A percentile compares a stretch with the other conserved stretches of the same genome.
phyloP scores from a whole-genome alignment of 441 rosid species.

The Eutrema salsugineum region DNA sequence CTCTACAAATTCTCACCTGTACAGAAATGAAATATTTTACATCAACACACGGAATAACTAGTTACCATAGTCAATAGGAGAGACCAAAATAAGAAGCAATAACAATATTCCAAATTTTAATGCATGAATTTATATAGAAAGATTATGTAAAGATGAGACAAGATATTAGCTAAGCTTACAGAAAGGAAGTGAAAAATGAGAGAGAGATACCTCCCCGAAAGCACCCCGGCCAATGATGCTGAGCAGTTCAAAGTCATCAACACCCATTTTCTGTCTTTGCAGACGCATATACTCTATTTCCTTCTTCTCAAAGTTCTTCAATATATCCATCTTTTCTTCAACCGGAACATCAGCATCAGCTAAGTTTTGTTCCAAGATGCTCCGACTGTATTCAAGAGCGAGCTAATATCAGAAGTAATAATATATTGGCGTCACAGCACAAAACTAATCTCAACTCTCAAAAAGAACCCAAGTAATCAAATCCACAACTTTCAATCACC shows the following conservation, averaged over 20 bases:
- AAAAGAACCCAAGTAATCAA: not conserved
- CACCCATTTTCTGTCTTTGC: constrained; percentile 47
- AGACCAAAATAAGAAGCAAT: not conserved
- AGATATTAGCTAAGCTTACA: not conserved
- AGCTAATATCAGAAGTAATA: constrained; percentile 13
- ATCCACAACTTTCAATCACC: not conserved
- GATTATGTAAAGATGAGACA: not conserved
- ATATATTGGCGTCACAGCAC: too few relatives aligned
- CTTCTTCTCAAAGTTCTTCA: constrained; percentile 41
- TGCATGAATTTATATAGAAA: not conserved
- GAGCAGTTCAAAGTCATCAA: constrained; percentile 45
- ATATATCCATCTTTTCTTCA: constrained; percentile 40
- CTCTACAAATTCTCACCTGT: constrained; percentile 46
- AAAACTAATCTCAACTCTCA: not conserved
- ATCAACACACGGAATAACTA: constrained; percentile 1
- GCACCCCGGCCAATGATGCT: constrained; percentile 51
- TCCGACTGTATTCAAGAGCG: constrained; percentile 30
- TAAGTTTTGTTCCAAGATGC: constrained; percentile 39
- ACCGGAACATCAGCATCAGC: constrained; percentile 46
- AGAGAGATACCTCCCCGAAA: constrained; percentile 39
- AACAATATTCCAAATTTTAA: not conserved
- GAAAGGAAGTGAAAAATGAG: not conserved
- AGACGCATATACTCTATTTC: constrained; percentile 45
- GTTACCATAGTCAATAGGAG: not conserved
- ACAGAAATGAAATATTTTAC: not conserved